A percentile compares a stretch with the other conserved stretches of the same genome.
phyloP scores from a whole-genome alignment of 495 filamentous ascomycete genomes.

The Umbilicaria muhlenbergii region DNA sequence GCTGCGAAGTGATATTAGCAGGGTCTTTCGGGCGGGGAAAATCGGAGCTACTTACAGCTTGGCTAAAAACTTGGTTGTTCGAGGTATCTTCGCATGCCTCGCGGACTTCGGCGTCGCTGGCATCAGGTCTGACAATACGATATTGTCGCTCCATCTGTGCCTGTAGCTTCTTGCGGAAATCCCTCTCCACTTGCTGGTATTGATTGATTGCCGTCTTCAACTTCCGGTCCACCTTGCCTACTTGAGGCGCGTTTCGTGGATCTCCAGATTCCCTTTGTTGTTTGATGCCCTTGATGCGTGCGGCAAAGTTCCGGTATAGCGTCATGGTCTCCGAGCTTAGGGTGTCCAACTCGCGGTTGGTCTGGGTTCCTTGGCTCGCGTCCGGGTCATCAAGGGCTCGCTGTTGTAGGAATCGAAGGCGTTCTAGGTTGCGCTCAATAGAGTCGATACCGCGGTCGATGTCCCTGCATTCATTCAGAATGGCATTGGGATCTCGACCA shows the following conservation, averaged over 20 bases:
- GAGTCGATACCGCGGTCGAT: constrained; percentile 63
- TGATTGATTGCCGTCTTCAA: constrained; percentile 62
- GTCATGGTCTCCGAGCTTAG: constrained; percentile 60
- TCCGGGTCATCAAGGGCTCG: constrained; percentile 43
- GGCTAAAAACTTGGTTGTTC: constrained; percentile 58
- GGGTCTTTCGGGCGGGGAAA: neutral
- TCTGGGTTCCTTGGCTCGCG: constrained; percentile 29
- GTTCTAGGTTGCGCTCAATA: constrained; percentile 47
- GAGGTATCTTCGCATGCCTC: constrained; percentile 58
- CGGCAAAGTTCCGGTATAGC: constrained; percentile 56
- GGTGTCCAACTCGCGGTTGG: constrained; percentile 40
- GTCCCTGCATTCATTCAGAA: constrained; percentile 68
- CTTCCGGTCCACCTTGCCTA: constrained; percentile 61
- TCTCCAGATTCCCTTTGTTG: constrained; percentile 55
- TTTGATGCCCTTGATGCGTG: constrained; percentile 65
- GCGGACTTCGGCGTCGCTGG: constrained; percentile 63
- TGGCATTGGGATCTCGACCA: constrained; percentile 46
- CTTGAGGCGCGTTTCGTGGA: constrained; percentile 56
- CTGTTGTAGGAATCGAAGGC: constrained; percentile 42
- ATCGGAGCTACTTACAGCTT: constrained; percentile 43
- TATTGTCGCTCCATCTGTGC: constrained; percentile 79
- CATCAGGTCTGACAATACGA: constrained; percentile 75
- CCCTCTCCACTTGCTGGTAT: constrained; percentile 62
- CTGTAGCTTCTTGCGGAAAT: constrained; percentile 60
- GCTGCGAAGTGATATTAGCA: constrained; percentile 8